These are phyloP conservation scores for Acer negundo DNA, from an alignment of 345 rosid genomes.

Conservation along the genomic window DNA sequence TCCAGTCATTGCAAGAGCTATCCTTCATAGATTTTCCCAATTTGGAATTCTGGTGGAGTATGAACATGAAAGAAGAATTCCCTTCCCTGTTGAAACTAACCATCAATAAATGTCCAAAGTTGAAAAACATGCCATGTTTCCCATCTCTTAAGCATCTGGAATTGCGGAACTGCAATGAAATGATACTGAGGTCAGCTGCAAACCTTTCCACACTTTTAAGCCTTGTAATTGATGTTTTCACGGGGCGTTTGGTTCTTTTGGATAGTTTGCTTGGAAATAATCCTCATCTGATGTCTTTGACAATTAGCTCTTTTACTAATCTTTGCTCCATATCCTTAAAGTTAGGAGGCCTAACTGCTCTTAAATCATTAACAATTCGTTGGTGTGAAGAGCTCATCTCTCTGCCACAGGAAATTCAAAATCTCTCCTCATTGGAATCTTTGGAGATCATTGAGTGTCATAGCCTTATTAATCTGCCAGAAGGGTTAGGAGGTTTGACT, in stretches of 20 bases:
- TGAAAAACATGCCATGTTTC: conserved; percentile 24
- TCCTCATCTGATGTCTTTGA: conserved; percentile 6
- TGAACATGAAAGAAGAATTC: conserved; percentile 23
- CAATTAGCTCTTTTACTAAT: conserved; percentile 20
- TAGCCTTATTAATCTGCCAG: conserved; percentile 14
- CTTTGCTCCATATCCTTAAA: background rate
- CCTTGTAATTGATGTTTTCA: conserved; percentile 19
- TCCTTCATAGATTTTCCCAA: conserved; percentile 16
- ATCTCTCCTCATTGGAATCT: conserved; percentile 22
- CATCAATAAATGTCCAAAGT: conserved; percentile 22
- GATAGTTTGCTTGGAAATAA: background rate
- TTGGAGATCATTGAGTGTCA: conserved; percentile 25
- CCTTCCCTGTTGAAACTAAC: conserved; percentile 21
- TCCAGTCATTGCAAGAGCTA: conserved; percentile 23
- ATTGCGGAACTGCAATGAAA: conserved; percentile 15
- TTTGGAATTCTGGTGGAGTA: conserved; percentile 27
- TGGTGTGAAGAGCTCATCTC: conserved; percentile 20
- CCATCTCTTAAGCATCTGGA: conserved; percentile 26
- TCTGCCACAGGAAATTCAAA: conserved; percentile 20
- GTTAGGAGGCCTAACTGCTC: conserved; percentile 2
- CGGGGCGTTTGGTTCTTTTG: background rate
- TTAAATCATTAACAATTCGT: conserved; percentile 24
- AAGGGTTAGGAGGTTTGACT: conserved; percentile 8
- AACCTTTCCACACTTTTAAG: conserved; percentile 12
- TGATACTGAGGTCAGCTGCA: conserved; percentile 23